phyloP scores from a whole-genome alignment of 2,329 filamentous ascomycete species.

The Calonectria hongkongensis region DNA sequence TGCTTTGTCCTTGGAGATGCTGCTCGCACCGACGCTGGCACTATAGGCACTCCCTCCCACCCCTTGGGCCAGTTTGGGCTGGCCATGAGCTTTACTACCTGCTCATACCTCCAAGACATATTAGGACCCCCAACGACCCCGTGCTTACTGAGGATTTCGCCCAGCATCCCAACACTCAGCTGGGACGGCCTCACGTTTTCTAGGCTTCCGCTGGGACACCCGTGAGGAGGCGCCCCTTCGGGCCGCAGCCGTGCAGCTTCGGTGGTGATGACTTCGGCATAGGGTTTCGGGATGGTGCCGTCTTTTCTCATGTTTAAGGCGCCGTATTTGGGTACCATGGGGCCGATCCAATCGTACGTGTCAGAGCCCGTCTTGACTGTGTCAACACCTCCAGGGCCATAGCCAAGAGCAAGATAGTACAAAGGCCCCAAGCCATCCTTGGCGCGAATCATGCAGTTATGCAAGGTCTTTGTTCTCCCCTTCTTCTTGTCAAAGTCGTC shows the following conservation, averaged over 20 bases:
- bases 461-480: background rate
- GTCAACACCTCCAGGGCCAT: constrained; percentile 53
- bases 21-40: background rate
- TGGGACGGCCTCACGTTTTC: background rate
- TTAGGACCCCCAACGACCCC: constrained; percentile 9
- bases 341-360: constrained; percentile 51
- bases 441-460: constrained; percentile 32
- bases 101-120: background rate
- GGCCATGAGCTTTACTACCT: background rate
- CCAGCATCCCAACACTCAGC: constrained; percentile 7
- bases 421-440: constrained; percentile 48
- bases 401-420: constrained; percentile 60
- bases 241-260: constrained; percentile 11
- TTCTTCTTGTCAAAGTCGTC: constrained; percentile 24
- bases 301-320: background rate
- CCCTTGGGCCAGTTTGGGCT: constrained; percentile 1
- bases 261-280: background rate
- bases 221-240: constrained; percentile 17
- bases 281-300: background rate
- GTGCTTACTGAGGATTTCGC: background rate
- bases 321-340: constrained; percentile 44
- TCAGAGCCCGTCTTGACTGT: constrained; percentile 46
- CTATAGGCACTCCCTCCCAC: background rate
- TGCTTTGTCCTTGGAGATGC: background rate
- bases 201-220: constrained; percentile 22